phyloP scores from a whole-genome alignment of 192 early-diverging fungal species.

The Backusella luteola region DNA sequence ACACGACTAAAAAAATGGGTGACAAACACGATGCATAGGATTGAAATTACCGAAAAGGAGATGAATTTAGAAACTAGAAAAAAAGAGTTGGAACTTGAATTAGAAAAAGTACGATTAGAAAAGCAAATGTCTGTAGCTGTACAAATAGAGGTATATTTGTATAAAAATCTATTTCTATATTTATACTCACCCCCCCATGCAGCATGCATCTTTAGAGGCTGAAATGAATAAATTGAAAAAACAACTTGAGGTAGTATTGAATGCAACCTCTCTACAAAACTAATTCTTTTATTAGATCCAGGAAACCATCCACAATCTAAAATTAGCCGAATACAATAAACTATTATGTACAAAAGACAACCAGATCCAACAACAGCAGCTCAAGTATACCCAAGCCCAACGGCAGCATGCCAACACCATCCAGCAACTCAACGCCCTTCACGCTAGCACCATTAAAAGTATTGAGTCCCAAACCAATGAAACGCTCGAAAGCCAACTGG shows the following conservation, averaged over 20 bases:
- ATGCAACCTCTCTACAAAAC: too few relatives aligned
- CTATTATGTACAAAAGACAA: not conserved
- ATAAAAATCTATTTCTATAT: not conserved
- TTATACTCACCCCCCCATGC: not conserved
- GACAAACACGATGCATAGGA: not conserved
- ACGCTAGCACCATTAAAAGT: not conserved
- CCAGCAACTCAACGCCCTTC: not conserved
- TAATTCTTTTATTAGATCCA: not conserved
- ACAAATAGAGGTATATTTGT: not conserved
- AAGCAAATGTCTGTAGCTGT: not conserved
- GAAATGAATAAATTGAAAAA: conserved; percentile 12
- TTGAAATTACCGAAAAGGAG: not conserved
- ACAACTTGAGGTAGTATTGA: conserved; percentile 1
- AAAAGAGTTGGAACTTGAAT: conserved; percentile 13
- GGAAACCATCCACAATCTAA: not conserved
- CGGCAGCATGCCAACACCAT: not conserved
- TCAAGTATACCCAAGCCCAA: not conserved
- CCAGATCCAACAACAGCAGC: not conserved
- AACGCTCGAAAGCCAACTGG: not conserved
- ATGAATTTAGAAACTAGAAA: not conserved
- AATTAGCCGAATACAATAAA: conserved; percentile 7
- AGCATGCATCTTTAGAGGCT: not conserved
- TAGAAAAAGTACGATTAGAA: not conserved
- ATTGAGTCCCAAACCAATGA: not conserved
- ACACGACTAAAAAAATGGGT: not conserved